Evolutionary conservation across 768 basidiomycete genomes (phyloP), one percentile per base, ranked within the genome.

Genomic region (Termitomyces sp.): DNA sequence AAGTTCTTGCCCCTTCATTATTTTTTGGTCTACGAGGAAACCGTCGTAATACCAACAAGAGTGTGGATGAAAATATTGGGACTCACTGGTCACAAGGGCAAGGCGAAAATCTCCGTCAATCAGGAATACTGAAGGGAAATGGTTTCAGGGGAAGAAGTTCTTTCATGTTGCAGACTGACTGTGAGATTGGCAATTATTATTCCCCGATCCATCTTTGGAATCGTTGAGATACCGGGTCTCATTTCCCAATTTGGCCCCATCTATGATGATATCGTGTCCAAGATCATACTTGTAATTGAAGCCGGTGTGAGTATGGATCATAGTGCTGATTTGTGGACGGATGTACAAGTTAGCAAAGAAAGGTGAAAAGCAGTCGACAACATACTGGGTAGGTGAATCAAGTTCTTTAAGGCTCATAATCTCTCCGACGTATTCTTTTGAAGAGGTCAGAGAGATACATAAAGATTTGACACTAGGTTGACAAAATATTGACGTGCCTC

Each of bases 361-460:
- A 47, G 40, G 20, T 16, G 16, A 30, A n/a, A 10, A 13, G 26
- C 4, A 20, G 33, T 20, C 26, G 3, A 52, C 16, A 13, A n/a
- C 61, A 8, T 32, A 63, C 63, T 52, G 43, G 12, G 36, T 57
- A 2, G 40, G 13, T 23, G 55, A 54, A 1, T 30, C 12, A 4
- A 46, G 1, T 8, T 13, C 41, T 5, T 50, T 23, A 18, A 7
- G 2, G 8, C 23, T 49, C 4, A 63, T n/a, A 18, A 67, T 64
- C 62, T 72, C 71, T 16, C 79, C 81, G 55, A 72, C 62, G 64
- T 82, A 82, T 59, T 76, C 81, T 82, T 56, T 28, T 41, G 23
- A 28, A 5, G n/a, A 12, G 6, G n/a, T 14, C 44, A 36, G 20
- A 30, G 10, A 40, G 20, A 10, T 9, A 40, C 36, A 28, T 10